Conservation (phyloP, 371 early-diverging fungal genomes). For the Apophysomyces sp. region DNA sequence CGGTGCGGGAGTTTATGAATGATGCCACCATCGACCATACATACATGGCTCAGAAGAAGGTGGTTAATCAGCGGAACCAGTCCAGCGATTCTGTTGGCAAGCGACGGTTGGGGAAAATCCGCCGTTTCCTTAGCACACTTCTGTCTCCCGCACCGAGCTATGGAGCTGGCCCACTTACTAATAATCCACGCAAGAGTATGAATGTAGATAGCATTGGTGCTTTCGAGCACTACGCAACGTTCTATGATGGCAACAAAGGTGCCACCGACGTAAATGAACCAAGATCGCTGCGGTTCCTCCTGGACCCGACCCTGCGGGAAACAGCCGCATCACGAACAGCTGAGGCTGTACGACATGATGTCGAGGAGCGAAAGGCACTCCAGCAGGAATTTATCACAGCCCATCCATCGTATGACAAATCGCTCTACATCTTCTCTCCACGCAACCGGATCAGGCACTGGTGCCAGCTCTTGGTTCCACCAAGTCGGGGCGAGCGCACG, state of each 20-base stretch:
- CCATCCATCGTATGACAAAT: conserved; percentile 65
- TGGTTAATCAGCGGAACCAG: background rate
- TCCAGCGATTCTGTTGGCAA: background rate
- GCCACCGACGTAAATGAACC: conserved; percentile 15
- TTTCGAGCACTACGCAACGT: conserved; percentile 26
- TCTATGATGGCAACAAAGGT: conserved; percentile 20
- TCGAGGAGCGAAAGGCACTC: conserved; percentile 45
- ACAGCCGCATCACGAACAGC: conserved; percentile 24
- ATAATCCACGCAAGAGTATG: conserved; percentile 9
- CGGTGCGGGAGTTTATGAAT: conserved; percentile 53
- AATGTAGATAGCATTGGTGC: conserved; percentile 12
- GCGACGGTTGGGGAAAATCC: background rate
- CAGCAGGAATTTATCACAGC: conserved; percentile 57
- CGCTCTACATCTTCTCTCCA: conserved; percentile 55
- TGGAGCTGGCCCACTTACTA: background rate
- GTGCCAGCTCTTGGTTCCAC: conserved; percentile 57
- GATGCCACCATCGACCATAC: conserved; percentile 9
- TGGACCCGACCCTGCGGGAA: conserved; percentile 28
- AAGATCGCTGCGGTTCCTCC: conserved; percentile 18
- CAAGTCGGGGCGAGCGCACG: conserved; percentile 53
- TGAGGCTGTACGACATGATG: conserved; percentile 32
- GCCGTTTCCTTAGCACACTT: background rate
- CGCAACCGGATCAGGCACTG: conserved; percentile 52
- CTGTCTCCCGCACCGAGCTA: background rate
- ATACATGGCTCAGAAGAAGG: background rate